These are phyloP conservation scores for Lactarius sanguifluus DNA, from an alignment of 768 basidiomycete genomes.

Conservation along the genomic window DNA sequence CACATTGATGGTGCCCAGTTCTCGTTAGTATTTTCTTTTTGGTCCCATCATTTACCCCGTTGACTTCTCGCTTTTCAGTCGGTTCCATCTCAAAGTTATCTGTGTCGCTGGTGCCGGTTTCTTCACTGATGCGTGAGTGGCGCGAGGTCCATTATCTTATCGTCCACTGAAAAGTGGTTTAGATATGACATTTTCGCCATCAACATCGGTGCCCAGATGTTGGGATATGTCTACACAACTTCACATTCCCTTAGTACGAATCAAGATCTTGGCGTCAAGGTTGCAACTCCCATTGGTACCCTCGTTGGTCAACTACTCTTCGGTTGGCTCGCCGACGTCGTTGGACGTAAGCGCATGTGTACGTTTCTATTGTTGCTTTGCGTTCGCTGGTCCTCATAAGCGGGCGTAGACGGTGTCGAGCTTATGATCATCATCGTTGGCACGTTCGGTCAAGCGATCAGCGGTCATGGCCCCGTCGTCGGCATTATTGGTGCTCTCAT, in stretches of 20 bases:
- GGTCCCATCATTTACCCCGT: neutral
- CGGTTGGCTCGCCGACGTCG: slow-evolving; percentile 46
- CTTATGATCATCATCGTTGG: slow-evolving; percentile 80
- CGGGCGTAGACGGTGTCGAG: slow-evolving; percentile 58
- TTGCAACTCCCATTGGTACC: slow-evolving; percentile 43
- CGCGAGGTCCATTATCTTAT: neutral
- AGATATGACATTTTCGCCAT: slow-evolving; percentile 89
- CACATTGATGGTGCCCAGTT: slow-evolving; percentile 88
- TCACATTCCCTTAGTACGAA: slow-evolving; percentile 39
- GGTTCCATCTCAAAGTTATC: slow-evolving; percentile 51
- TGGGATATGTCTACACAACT: slow-evolving; percentile 70
- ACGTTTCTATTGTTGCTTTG: slow-evolving; percentile 33
- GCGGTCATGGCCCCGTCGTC: slow-evolving; percentile 64
- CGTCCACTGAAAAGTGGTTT: neutral
- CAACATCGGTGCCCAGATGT: slow-evolving; percentile 79
- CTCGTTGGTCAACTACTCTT: slow-evolving; percentile 45
- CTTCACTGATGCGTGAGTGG: slow-evolving; percentile 77
- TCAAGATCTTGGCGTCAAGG: slow-evolving; percentile 49
- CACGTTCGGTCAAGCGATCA: slow-evolving; percentile 77
- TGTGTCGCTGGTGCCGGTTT: slow-evolving; percentile 75
- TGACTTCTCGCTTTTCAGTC: slow-evolving; percentile 32
- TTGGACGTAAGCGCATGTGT: slow-evolving; percentile 63
- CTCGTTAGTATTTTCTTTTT: slow-evolving; percentile 48
- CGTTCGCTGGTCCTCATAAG: neutral
- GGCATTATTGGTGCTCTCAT: slow-evolving; percentile 74